Evolutionary conservation across 148 eudicot genomes (phyloP), one percentile per base, ranked within the genome.

Genomic region (Bassia scoparia): DNA sequence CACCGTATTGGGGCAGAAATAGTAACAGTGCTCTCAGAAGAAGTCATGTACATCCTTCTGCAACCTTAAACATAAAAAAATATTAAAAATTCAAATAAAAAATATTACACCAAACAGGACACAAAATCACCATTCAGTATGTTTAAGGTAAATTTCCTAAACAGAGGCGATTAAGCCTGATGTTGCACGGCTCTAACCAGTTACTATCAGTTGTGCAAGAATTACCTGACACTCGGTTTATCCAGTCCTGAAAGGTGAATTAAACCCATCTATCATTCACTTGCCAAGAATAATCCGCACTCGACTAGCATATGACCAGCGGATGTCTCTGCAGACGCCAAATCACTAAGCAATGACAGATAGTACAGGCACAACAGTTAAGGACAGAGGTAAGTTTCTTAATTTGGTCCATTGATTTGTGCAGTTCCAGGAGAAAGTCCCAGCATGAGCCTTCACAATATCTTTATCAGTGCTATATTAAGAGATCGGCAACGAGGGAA

Each of bases 241-340:
- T 87, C n/a, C 93, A 63, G 90, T 80, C 68, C 90, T n/a, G n/a
- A 79, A 89, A 87, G 23, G 93, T 89, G 78, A 67, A 87, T n/a
- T n/a, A 90, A 89, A 67, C 90, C 54, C 93, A 90, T 77, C 90
- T 81, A 82, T 89, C 93, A 79, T 89, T 89, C 93, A 89, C 84
- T 29, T 85, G 90, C 93, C 90, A 89, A n/a, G n/a, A n/a, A n/a
- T n/a, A n/a, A n/a, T n/a, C n/a, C n/a, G n/a, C n/a, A n/a, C n/a
- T 73, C 90, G 90, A 77, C 87, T 87, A 67, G 82, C 86, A 76
- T 87, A 66, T 79, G 83, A 64, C 90, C 87, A 72, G 93, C 90
- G 74, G n/a, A n/a, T n/a, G n/a, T n/a, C n/a, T 89, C 93, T 14
- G 93, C 87, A 90, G 90, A 89, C 7, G 87, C 85, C 78, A 89